Conservation (phyloP, 805 yeast species). For the Suhomyces sp. region DNA sequence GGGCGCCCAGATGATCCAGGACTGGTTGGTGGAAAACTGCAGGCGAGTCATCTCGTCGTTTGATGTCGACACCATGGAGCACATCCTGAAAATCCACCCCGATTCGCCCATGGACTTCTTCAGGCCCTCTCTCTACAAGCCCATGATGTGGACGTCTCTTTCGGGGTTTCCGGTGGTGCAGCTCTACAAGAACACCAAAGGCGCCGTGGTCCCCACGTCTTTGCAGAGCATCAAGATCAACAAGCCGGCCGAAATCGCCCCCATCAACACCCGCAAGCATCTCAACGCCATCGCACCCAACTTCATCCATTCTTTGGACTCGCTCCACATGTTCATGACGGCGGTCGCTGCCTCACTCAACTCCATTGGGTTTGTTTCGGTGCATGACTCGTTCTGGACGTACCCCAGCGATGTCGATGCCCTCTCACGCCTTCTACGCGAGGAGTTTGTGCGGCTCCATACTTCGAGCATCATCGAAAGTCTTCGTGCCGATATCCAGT, state of each 20-base stretch:
- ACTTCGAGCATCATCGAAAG: constrained; percentile 21
- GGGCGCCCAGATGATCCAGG: constrained; percentile 32
- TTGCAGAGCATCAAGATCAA: constrained; percentile 22
- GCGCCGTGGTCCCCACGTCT: constrained; percentile 15
- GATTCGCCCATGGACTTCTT: constrained; percentile 16
- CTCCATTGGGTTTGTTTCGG: constrained; percentile 32
- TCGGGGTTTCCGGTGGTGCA: constrained; percentile 43
- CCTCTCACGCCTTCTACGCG: constrained; percentile 26
- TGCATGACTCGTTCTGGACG: constrained; percentile 47
- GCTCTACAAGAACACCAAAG: constrained; percentile 21
- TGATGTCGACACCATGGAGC: constrained; percentile 14
- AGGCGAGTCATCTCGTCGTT: constrained; percentile 27
- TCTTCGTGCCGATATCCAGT: constrained; percentile 24
- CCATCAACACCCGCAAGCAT: constrained; percentile 29
- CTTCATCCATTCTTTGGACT: constrained; percentile 42
- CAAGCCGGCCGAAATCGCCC: constrained; percentile 18
- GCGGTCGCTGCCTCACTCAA: constrained; percentile 19
- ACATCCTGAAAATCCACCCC: background rate
- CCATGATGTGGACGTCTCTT: constrained; percentile 42
- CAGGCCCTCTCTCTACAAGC: constrained; percentile 19
- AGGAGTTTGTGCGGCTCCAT: constrained; percentile 36
- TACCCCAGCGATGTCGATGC: constrained; percentile 28
- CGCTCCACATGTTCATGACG: constrained; percentile 39
- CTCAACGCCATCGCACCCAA: constrained; percentile 41
- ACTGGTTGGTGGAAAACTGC: constrained; percentile 34